Conservation (phyloP, 352 stramenopile genomes). For the Globisporangium heterothallicum region DNA sequence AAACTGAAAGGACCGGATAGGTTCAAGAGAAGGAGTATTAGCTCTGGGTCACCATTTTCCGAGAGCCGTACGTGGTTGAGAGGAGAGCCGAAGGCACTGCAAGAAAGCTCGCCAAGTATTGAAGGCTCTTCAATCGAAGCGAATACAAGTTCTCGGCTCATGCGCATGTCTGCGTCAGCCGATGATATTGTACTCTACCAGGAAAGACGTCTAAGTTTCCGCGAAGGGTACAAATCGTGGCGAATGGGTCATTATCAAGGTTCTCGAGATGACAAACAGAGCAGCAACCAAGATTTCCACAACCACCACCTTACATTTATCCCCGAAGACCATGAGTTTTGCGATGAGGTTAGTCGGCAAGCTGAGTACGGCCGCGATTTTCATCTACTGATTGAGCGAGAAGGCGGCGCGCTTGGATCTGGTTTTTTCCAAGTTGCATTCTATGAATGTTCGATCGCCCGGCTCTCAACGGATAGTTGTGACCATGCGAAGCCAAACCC, state of each 20-base stretch:
- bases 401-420: constrained; percentile 41
- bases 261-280: constrained; percentile 66
- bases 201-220: constrained; percentile 69
- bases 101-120: not conserved
- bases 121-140: constrained; percentile 7
- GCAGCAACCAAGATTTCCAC: constrained; percentile 32
- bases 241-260: constrained; percentile 76
- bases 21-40: constrained; percentile 6
- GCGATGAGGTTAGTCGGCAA: constrained; percentile 56
- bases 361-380: constrained; percentile 60
- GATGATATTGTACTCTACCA: constrained; percentile 85
- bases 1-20: constrained; percentile 22
- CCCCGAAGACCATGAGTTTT: constrained; percentile 75
- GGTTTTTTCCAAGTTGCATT: constrained; percentile 86
- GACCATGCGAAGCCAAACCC: constrained; percentile 21
- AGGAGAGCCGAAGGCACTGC: constrained; percentile 1
- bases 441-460: constrained; percentile 76
- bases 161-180: constrained; percentile 66
- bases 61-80: constrained; percentile 3
- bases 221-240: constrained; percentile 83
- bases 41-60: not conserved
- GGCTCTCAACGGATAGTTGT: constrained; percentile 38
- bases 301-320: constrained; percentile 47
- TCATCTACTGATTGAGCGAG: constrained; percentile 68
- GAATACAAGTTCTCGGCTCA: constrained; percentile 27